Evolutionary conservation across 1,139 yeast species (phyloP).

Genomic region (Suhomyces coccinellae): DNA sequence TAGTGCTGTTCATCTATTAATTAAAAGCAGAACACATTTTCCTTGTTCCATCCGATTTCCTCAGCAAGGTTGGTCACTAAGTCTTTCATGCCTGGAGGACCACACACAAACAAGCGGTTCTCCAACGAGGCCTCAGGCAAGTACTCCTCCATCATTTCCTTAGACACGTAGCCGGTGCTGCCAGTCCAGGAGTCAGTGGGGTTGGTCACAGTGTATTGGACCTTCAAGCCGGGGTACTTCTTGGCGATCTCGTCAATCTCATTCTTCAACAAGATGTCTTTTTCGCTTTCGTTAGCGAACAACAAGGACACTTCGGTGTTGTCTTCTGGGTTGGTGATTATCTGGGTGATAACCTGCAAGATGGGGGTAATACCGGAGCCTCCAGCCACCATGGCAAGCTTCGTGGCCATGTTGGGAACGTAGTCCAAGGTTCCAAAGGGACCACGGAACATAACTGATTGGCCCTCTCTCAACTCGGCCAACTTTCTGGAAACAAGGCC

Average conservation of each 20-base stretch:
- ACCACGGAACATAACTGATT: constrained; percentile 69
- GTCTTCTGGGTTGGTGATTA: constrained; percentile 68
- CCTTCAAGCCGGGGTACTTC: constrained; percentile 60
- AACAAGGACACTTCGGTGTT: constrained; percentile 57
- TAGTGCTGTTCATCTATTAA: not conserved
- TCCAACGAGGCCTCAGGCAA: constrained; percentile 41
- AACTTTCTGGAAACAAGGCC: constrained; percentile 67
- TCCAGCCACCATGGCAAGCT: constrained; percentile 74
- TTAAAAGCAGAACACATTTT: constrained; percentile 65
- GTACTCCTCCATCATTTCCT: constrained; percentile 53
- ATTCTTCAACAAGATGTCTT: constrained; percentile 66
- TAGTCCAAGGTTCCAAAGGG: constrained; percentile 75
- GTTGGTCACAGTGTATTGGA: constrained; percentile 46
- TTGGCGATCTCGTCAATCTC: constrained; percentile 69
- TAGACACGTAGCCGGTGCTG: constrained; percentile 57
- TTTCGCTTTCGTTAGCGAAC: constrained; percentile 71
- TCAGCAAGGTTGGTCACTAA: constrained; percentile 48
- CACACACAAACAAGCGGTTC: constrained; percentile 65
- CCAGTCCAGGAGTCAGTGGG: constrained; percentile 54
- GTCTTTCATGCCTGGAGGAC: constrained; percentile 73
- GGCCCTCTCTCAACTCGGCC: constrained; percentile 64
- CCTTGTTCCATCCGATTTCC: constrained; percentile 64
- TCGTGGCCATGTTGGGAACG: constrained; percentile 56
- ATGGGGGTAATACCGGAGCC: constrained; percentile 84
- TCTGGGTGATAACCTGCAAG: constrained; percentile 63